Evolutionary conservation across 2,329 filamentous ascomycete species (phyloP).

Genomic region (Clarireedia paspali): DNA sequence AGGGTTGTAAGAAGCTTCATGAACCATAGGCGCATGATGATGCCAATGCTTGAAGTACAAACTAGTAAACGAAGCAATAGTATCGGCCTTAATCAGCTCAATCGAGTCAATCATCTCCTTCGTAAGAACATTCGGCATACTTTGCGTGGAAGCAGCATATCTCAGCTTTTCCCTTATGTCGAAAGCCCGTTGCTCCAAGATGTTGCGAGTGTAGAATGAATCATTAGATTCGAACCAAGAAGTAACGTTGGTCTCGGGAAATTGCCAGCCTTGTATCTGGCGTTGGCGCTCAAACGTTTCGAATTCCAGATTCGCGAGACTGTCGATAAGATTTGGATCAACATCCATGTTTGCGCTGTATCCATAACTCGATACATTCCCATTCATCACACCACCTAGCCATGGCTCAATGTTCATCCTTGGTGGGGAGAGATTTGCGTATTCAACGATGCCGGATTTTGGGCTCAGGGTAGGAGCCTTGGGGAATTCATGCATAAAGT

Average conservation of each 20-base stretch:
- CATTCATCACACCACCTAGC: neutral
- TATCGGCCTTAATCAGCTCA: conserved; percentile 21
- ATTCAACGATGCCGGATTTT: conserved; percentile 5
- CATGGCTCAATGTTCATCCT: conserved; percentile 10
- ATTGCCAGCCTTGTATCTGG: conserved; percentile 21
- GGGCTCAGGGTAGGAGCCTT: conserved; percentile 22
- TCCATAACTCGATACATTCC: neutral
- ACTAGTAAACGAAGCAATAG: conserved; percentile 21
- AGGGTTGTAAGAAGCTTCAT: conserved; percentile 27
- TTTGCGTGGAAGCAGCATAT: conserved; percentile 18
- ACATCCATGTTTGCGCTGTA: conserved; percentile 14
- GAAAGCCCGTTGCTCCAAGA: conserved; percentile 22
- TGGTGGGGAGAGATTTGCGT: conserved; percentile 9
- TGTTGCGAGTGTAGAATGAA: conserved; percentile 15
- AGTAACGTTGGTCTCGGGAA: conserved; percentile 19
- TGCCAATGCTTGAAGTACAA: conserved; percentile 30
- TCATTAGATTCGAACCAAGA: conserved; percentile 16
- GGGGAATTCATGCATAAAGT: conserved; percentile 27
- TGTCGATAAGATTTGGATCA: conserved; percentile 14
- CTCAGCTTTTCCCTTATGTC: conserved; percentile 26
- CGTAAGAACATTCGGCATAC: conserved; percentile 16
- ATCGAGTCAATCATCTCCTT: conserved; percentile 24
- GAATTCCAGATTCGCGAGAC: conserved; percentile 24
- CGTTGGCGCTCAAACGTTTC: conserved; percentile 22
- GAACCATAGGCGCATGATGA: conserved; percentile 27